Evolutionary conservation across 2,329 filamentous ascomycete species (phyloP).

Genomic region (Fusarium napiforme): DNA sequence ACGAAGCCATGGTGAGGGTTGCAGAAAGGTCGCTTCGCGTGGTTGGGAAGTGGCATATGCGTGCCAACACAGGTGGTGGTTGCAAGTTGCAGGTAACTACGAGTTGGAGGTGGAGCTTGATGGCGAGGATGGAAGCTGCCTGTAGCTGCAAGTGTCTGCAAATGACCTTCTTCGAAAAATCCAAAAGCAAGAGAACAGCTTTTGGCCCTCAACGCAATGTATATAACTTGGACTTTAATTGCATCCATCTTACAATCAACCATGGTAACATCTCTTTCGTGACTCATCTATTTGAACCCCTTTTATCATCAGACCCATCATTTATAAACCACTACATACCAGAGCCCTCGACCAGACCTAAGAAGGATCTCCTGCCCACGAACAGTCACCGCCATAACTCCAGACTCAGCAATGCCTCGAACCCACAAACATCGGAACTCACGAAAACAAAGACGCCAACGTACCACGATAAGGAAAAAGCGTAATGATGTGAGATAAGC

Average conservation of each 20-base stretch:
- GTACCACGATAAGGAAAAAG: no score
- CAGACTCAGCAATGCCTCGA: background rate
- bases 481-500: background rate
- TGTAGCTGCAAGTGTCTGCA: fast-evolving
- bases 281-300: background rate
- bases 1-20: background rate
- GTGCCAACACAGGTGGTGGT: background rate
- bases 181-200: background rate
- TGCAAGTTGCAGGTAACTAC: background rate
- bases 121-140: background rate
- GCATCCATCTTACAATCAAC: background rate
- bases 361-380: background rate
- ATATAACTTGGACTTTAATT: background rate
- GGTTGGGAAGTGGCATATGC: background rate
- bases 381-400: background rate
- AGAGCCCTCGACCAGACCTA: background rate
- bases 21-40: background rate
- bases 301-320: background rate
- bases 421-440: fast-evolving
- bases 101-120: no score
- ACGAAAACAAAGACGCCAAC: no score
- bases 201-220: background rate
- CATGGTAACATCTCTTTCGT: background rate
- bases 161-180: no score
- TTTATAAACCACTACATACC: background rate